Evolutionary conservation across 2,329 filamentous ascomycete genomes (phyloP).

Genomic region (Escovopsis sp.): DNA sequence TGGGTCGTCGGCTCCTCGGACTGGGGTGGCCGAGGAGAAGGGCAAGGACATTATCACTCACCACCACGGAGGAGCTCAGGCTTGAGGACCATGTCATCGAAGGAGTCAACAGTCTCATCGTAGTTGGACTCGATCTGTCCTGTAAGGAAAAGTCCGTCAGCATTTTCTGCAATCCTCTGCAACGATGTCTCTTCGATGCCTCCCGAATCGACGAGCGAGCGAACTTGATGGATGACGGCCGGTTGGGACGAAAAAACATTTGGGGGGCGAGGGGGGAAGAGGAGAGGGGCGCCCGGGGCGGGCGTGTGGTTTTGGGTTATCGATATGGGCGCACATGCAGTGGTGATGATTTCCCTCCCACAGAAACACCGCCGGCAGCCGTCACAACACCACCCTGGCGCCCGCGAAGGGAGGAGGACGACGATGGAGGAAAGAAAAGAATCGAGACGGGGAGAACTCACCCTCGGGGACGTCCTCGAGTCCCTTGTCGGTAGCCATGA

Average conservation of each 20-base stretch:
- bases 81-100: constrained; percentile 97
- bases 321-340: background rate
- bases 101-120: constrained; percentile 98
- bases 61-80: constrained; percentile 92
- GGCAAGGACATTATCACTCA: constrained; percentile 18
- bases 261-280: background rate
- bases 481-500: constrained; percentile 97
- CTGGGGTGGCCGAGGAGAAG: constrained; percentile 1
- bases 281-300: constrained; percentile 1
- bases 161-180: constrained; percentile 1
- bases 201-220: too few species aligned
- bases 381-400: too few species aligned
- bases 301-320: constrained; percentile 4
- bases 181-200: too few species aligned
- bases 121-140: constrained; percentile 99
- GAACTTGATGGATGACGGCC: too few species aligned
- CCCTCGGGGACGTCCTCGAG: constrained; percentile 95
- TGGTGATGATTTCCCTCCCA: background rate
- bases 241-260: too few species aligned
- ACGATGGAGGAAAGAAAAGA: background rate
- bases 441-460: constrained; percentile 32
- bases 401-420: too few species aligned
- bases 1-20: background rate
- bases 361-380: background rate
- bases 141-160: constrained; percentile 26